Evolutionary conservation across 23 red algal genomes (phyloP), one percentile per base, ranked within the genome.

Genomic region (Agarophyton chilense): DNA sequence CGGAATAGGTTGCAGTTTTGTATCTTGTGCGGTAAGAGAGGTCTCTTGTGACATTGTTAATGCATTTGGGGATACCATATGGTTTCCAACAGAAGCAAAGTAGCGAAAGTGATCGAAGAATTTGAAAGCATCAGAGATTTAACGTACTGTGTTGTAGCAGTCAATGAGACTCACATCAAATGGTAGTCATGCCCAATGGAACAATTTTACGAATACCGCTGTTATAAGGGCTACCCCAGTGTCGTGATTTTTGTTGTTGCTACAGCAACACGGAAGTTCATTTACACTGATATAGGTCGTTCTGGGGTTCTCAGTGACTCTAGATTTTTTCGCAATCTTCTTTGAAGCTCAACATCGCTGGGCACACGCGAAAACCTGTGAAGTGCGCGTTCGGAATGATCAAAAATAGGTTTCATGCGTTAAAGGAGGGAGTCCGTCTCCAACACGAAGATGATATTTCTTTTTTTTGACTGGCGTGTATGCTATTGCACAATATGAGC

Each of bases 351-450:
- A 70, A 71, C 4, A 86, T 74, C 26, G 82, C 61, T 16, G 72
- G 39, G 39, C 63, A 72, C 14, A 86, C 60, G 16, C 21, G 60
- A n/a, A 53, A 86, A 68, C 31, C 82, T 18, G 35, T 86, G 8
- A 63, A 86, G 40, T 86, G 82, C 32, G 63, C 82, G 9, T 86
- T 78, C 43, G 82, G 82, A 52, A 86, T 86, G 26, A 19, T 86
- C 5, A 86, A 86, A 17, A 9, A 86, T 28, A 50, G 66, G 21
- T 86, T 86, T 67, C 11, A 7, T 6, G 33, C 38, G 5, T 42
- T 86, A 5, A 43, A 46, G 13, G 34, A 3, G 4, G 82, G 58
- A 5, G 24, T 86, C 16, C 56, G 39, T 9, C 0, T 86, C 4
- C 64, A 36, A 24, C 82, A 74, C 26, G 82, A 86, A 57, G 63